Evolutionary conservation across 208 protist genomes (phyloP).

Genomic region (Entamoeba moshkovskii): DNA sequence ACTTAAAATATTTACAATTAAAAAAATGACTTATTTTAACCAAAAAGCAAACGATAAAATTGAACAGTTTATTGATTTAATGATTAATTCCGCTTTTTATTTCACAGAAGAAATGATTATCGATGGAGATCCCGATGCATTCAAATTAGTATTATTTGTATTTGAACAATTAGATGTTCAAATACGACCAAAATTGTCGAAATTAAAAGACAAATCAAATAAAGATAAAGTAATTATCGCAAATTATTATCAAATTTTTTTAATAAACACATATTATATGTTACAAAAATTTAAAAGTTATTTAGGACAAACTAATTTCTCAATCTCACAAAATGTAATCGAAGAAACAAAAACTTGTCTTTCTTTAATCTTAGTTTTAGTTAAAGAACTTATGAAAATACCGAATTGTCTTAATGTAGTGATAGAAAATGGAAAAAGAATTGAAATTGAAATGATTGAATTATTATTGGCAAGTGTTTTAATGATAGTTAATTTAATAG

Average conservation of each 20-base stretch:
- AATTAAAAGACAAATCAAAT: neutral
- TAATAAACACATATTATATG: neutral
- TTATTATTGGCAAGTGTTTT: neutral
- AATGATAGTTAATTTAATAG: too few species aligned
- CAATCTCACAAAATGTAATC: neutral
- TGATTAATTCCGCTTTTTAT: neutral
- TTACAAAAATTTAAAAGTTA: neutral
- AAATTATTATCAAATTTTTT: neutral
- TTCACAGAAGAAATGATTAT: neutral
- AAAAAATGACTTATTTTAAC: neutral
- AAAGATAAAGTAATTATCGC: neutral
- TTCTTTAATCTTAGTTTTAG: neutral
- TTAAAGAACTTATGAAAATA: neutral
- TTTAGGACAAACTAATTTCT: neutral
- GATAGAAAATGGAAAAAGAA: neutral
- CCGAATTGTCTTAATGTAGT: neutral
- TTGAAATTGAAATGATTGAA: neutral
- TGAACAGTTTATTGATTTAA: neutral
- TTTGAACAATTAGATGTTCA: neutral
- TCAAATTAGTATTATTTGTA: neutral
- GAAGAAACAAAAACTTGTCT: neutral
- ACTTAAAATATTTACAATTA: neutral
- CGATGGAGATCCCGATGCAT: neutral
- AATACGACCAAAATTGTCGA: neutral
- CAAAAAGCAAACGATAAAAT: neutral